Percentiles rank a stretch among this genome's conserved stretches.
These are phyloP conservation scores for Fomitopsis pulvina DNA, from an alignment of 768 basidiomycete species.

Conservation along the genomic window DNA sequence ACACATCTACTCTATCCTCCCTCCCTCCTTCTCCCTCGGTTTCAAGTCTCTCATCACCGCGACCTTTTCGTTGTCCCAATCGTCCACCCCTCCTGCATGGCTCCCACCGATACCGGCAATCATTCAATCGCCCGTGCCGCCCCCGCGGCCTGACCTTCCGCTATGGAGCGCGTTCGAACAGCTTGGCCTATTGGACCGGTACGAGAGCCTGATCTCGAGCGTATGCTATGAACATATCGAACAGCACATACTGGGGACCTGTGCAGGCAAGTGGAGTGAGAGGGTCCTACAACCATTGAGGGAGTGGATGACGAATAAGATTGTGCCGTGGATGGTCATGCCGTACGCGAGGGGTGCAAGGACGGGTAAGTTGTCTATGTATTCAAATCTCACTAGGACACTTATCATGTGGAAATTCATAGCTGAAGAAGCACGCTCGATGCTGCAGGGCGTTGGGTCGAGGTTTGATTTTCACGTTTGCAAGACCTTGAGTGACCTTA, in stretches of 20 bases:
- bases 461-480: conserved; percentile 91
- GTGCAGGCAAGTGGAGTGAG: conserved; percentile 62
- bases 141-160: conserved; percentile 25
- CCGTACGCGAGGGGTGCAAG: conserved; percentile 68
- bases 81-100: conserved; percentile 19
- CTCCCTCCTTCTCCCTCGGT: conserved; percentile 57
- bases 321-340: conserved; percentile 81
- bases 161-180: conserved; percentile 60
- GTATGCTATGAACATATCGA: conserved; percentile 88
- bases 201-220: conserved; percentile 75
- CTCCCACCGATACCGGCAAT: conserved; percentile 1
- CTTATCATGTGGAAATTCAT: background rate
- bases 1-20: conserved; percentile 64
- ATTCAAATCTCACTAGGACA: background rate
- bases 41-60: conserved; percentile 62
- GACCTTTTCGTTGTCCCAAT: conserved; percentile 32
- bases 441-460: conserved; percentile 73
- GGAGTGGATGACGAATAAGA: conserved; percentile 71
- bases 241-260: conserved; percentile 56
- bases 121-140: conserved; percentile 8
- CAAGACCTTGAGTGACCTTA: conserved; percentile 81
- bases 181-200: conserved; percentile 75
- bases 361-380: conserved; percentile 34
- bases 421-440: conserved; percentile 66
- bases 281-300: conserved; percentile 56